Conservation (phyloP, 371 early-diverging fungal species). For the Saksenaea vasiformis region DNA sequence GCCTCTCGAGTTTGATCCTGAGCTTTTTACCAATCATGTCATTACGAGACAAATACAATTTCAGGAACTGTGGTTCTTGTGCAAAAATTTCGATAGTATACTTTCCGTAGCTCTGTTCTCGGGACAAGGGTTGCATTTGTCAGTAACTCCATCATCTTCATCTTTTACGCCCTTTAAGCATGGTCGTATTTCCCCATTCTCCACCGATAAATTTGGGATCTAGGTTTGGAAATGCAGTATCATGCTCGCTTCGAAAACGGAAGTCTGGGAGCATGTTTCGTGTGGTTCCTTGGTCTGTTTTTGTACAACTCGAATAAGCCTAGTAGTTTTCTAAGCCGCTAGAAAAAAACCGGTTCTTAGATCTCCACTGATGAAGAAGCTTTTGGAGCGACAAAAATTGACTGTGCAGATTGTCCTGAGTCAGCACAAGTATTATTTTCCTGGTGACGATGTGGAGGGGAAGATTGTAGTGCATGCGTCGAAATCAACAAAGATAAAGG, state of each 20-base stretch:
- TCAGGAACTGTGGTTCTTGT: too few relatives aligned
- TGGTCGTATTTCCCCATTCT: too few relatives aligned
- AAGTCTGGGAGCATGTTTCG: neutral
- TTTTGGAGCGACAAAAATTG: neutral
- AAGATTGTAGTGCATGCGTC: slow-evolving; percentile 10
- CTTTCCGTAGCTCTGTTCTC: too few relatives aligned
- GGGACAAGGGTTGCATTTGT: too few relatives aligned
- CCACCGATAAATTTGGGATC: too few relatives aligned
- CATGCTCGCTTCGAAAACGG: neutral
- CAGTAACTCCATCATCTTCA: too few relatives aligned
- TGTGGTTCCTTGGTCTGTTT: neutral
- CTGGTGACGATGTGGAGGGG: slow-evolving; percentile 15
- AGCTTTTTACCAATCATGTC: too few relatives aligned
- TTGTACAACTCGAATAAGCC: neutral
- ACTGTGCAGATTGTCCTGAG: slow-evolving; percentile 9
- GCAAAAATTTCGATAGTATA: too few relatives aligned
- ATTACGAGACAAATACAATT: too few relatives aligned
- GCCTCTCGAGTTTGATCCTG: too few relatives aligned
- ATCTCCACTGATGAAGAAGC: neutral
- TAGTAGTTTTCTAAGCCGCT: neutral
- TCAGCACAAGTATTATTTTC: slow-evolving; percentile 19
- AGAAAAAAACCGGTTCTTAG: neutral
- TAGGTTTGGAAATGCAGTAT: too few relatives aligned
- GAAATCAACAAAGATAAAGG: slow-evolving; percentile 12
- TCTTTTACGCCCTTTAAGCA: too few relatives aligned